A percentile compares a stretch with the other conserved stretches of the same genome.
phyloP scores from a whole-genome alignment of 345 rosid species.

The Mercurialis annua region DNA sequence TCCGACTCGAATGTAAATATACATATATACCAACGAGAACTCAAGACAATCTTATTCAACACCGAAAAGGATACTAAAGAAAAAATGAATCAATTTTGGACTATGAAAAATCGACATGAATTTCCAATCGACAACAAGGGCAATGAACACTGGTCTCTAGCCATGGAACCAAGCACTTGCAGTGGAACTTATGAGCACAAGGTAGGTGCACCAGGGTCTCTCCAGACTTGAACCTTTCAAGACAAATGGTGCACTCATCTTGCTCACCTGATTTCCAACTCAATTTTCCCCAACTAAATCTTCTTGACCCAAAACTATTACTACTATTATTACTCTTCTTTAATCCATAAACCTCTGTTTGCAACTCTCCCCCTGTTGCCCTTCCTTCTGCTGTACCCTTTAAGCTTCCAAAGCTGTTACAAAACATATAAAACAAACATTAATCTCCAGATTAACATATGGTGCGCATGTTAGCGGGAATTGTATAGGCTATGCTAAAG shows the following conservation, averaged over 20 bases:
- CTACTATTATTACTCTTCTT: conserved; percentile 26
- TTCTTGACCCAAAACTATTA: conserved; percentile 19
- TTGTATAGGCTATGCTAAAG: no score
- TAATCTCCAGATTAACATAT: no score
- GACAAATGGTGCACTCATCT: conserved; percentile 70
- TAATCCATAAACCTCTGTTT: conserved; percentile 1
- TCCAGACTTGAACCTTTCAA: conserved; percentile 55
- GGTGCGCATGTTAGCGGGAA: no score
- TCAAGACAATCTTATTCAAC: no score
- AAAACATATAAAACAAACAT: no score
- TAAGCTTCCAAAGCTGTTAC: not conserved
- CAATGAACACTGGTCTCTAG: conserved; percentile 53
- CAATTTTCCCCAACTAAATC: conserved; percentile 48
- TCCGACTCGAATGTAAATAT: no score
- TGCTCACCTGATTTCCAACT: conserved; percentile 52
- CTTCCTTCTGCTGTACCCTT: conserved; percentile 5
- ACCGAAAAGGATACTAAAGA: not conserved
- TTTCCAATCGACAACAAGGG: conserved; percentile 67
- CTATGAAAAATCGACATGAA: conserved; percentile 20
- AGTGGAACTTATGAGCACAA: conserved; percentile 73
- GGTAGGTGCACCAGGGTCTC: conserved; percentile 54
- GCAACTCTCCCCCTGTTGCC: conserved; percentile 16
- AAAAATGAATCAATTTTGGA: no score
- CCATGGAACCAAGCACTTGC: conserved; percentile 67
- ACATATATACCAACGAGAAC: no score